A percentile compares a stretch with the other conserved stretches of the same genome.
Conservation (phyloP, 1,284 basidiomycete genomes). For the Paramarasmius palmivorus region DNA sequence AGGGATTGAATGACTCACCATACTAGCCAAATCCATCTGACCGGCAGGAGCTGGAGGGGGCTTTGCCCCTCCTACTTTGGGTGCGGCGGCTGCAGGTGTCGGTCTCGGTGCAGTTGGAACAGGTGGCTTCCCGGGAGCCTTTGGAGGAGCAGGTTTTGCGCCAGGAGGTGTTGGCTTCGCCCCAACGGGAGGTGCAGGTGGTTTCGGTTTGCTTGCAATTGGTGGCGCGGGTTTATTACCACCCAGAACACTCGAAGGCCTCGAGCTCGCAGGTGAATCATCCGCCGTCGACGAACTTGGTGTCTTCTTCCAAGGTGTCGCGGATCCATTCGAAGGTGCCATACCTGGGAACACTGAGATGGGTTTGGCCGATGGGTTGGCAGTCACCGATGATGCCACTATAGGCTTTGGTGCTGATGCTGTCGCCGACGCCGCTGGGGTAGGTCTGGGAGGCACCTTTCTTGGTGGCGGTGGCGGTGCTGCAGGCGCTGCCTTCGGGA, state of each 20-base stretch:
- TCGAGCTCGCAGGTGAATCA: slow-evolving; percentile 51
- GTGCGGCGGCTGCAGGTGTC: slow-evolving; percentile 41
- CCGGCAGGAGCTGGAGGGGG: slow-evolving; percentile 45
- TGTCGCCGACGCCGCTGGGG: slow-evolving; percentile 19
- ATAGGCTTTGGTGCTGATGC: slow-evolving; percentile 31
- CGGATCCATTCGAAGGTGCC: slow-evolving; percentile 61
- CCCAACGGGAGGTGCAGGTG: slow-evolving; percentile 49
- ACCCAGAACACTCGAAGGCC: slow-evolving; percentile 54
- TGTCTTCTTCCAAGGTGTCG: slow-evolving; percentile 73
- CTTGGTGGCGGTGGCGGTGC: slow-evolving; percentile 73
- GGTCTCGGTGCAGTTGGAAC: slow-evolving; percentile 59
- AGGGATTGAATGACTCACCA: slow-evolving; percentile 44
- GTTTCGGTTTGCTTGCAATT: slow-evolving; percentile 52
- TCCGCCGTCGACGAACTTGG: slow-evolving; percentile 33
- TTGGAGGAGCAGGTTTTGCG: slow-evolving; percentile 20
- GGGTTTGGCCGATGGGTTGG: slow-evolving; percentile 64
- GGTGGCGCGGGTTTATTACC: slow-evolving; percentile 45
- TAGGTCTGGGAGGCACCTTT: slow-evolving; percentile 37
- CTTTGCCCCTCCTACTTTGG: slow-evolving; percentile 41
- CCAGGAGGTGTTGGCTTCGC: slow-evolving; percentile 46
- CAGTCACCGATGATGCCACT: slow-evolving; percentile 45
- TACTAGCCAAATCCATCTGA: slow-evolving; percentile 83
- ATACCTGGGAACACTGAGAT: slow-evolving; percentile 76
- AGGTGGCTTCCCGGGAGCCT: slow-evolving; percentile 54
- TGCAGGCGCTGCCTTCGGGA: slow-evolving; percentile 58